Evolutionary conservation across 2,329 filamentous ascomycete genomes (phyloP).

Genomic region (Cyanodermella asteris): DNA sequence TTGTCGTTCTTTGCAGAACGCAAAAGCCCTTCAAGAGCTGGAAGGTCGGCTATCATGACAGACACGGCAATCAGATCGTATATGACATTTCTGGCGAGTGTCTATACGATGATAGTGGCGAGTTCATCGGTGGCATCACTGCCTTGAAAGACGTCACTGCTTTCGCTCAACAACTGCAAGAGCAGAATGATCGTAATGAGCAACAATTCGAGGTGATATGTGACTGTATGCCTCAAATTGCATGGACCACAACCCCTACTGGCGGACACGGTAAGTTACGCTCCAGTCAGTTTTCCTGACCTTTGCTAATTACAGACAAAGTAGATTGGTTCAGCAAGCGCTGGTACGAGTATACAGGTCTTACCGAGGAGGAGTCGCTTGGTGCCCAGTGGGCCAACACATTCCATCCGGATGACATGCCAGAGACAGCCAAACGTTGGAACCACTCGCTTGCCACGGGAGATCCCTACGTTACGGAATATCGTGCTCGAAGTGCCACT

Average conservation of each 20-base stretch:
- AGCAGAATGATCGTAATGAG: constrained; percentile 49
- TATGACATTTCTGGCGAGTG: constrained; percentile 47
- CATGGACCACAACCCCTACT: constrained; percentile 47
- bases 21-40: constrained; percentile 35
- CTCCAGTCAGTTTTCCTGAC: background rate
- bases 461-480: constrained; percentile 47
- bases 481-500: constrained; percentile 42
- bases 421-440: constrained; percentile 35
- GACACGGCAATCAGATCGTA: constrained; percentile 29
- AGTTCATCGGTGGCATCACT: constrained; percentile 52
- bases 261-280: constrained; percentile 29
- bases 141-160: constrained; percentile 51
- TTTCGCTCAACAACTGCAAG: constrained; percentile 45
- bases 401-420: constrained; percentile 50
- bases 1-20: constrained; percentile 40
- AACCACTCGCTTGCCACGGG: constrained; percentile 41
- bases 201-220: constrained; percentile 55
- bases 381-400: constrained; percentile 40
- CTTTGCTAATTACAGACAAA: background rate
- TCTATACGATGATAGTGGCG: constrained; percentile 45
- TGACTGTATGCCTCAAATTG: constrained; percentile 46
- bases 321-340: constrained; percentile 50
- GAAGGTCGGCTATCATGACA: constrained; percentile 42
- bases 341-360: constrained; percentile 64
- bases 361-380: constrained; percentile 38